Base-by-base conservation (phyloP, 257 asterid species). In the Orobanche coerulescens region DNA sequence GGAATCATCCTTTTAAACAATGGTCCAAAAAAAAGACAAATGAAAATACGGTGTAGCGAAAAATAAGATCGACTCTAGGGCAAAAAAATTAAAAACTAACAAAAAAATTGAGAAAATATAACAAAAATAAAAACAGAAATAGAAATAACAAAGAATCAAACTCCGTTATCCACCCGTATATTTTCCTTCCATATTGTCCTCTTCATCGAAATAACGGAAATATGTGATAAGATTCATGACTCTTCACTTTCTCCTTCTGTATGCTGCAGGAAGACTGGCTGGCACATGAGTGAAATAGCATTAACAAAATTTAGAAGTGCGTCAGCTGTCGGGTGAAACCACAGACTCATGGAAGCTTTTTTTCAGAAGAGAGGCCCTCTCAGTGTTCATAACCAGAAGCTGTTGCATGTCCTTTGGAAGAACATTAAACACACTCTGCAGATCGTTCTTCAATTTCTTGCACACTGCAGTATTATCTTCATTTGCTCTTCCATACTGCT, bases 401-500 rank as follows among this genome's bases (percentile, higher is more conserved):
- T 89, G 85, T 56, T 89, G 97, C 75, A 86, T 36, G 71, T 93
- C 98, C 72, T 75, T 73, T 0, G 98, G 87, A 18, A 93, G 91
- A 63, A 84, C 78, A 40, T 58, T 77, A 67, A 78, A 93, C 66
- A 93, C 87, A 16, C 79, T 69, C 58, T 65, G 85, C 73, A 93
- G 81, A 81, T 93, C 97, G 62, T 73, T 76, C 85, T 78, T 89
- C 79, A 93, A 43, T 74, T 93, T 93, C 75, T 63, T 30, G 77
- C 88, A 75, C 36, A 81, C 82, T 51, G 78, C 86, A 61, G 68
- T 81, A 1, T 80, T 75, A 53, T 84, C 95, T 68, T 71, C 74
- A 65, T 77, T 77, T 49, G 71, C 70, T 63, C 69, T 78, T 60
- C 93, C 82, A 64, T 80, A 76, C 94, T 84, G 86, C 66, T 61